phyloP scores from a whole-genome alignment of 2,329 filamentous ascomycete species.

The Corynespora cassiicola region DNA sequence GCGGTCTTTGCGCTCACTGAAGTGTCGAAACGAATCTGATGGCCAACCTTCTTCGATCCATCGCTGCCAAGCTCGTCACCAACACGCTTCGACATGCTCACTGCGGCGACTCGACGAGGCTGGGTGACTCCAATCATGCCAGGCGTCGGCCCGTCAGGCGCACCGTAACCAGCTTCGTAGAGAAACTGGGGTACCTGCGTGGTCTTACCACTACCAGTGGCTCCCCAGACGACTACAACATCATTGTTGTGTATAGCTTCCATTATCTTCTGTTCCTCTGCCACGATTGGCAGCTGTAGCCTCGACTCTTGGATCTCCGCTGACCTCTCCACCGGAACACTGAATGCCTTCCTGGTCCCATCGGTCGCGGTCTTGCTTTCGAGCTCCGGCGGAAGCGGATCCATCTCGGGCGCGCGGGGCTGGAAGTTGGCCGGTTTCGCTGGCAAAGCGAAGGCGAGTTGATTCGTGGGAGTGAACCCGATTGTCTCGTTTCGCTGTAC shows the following conservation, averaged over 20 bases:
- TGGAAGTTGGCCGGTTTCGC: conserved; percentile 68
- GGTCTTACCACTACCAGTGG: conserved; percentile 96
- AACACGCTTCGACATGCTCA: conserved; percentile 95
- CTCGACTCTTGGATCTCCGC: conserved; percentile 79
- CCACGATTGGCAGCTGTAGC: conserved; percentile 84
- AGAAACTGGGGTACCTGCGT: conserved; percentile 97
- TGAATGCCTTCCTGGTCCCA: conserved; percentile 74
- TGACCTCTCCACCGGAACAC: conserved; percentile 72
- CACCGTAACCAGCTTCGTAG: conserved; percentile 91
- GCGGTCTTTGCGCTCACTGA: conserved; percentile 80
- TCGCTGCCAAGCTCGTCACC: conserved; percentile 81
- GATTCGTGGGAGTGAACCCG: conserved; percentile 65
- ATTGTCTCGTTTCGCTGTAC: conserved; percentile 84
- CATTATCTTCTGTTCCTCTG: conserved; percentile 97
- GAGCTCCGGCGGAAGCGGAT: conserved; percentile 72
- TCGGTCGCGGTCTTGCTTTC: conserved; percentile 62
- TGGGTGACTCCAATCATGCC: conserved; percentile 97
- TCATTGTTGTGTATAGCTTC: conserved; percentile 94
- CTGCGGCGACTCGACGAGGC: conserved; percentile 90
- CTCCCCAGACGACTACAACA: conserved; percentile 89
- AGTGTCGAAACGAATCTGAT: conserved; percentile 92
- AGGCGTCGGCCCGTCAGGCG: conserved; percentile 76
- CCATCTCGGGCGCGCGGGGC: conserved; percentile 72
- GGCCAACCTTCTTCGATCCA: conserved; percentile 77
- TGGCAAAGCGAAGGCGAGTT: conserved; percentile 37